Evolutionary conservation across 352 stramenopile species (phyloP).

Genomic region (Phytophthora pluvialis): DNA sequence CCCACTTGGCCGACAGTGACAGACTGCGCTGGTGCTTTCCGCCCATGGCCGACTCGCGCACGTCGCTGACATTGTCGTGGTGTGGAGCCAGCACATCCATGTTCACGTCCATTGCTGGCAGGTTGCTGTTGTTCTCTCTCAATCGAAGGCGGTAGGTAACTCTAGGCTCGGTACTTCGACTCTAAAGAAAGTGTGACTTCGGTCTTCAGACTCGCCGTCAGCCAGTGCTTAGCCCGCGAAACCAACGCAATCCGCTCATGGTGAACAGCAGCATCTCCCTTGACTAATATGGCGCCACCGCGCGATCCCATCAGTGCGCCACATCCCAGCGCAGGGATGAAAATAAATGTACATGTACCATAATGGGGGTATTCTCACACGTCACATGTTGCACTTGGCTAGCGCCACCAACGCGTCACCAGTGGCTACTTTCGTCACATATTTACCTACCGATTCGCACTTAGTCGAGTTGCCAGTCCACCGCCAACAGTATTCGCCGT

Average conservation of each 20-base stretch:
- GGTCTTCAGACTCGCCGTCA: slow-evolving; percentile 4
- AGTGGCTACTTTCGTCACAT: slow-evolving; percentile 16
- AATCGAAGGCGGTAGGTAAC: background rate
- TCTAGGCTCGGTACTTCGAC: slow-evolving; percentile 21
- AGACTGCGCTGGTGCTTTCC: slow-evolving; percentile 73
- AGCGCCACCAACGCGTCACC: slow-evolving; percentile 25
- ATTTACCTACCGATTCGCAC: slow-evolving; percentile 36
- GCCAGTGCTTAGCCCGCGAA: slow-evolving; percentile 22
- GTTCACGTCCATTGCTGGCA: slow-evolving; percentile 47
- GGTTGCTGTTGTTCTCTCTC: background rate
- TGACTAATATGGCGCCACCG: slow-evolving; percentile 2
- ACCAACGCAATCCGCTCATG: slow-evolving; percentile 29
- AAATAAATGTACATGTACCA: slow-evolving; percentile 23
- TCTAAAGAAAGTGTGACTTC: slow-evolving; percentile 32
- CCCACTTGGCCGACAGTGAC: slow-evolving; percentile 81
- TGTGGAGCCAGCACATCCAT: slow-evolving; percentile 44
- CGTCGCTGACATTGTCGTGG: slow-evolving; percentile 23
- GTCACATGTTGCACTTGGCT: slow-evolving; percentile 44
- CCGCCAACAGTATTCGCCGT: slow-evolving; percentile 39
- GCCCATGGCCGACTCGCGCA: slow-evolving; percentile 58
- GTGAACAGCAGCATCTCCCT: slow-evolving; percentile 10
- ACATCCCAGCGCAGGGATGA: slow-evolving; percentile 24
- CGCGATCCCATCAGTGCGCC: slow-evolving; percentile 26
- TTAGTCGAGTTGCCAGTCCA: slow-evolving; percentile 23
- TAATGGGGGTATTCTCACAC: slow-evolving; percentile 31